Evolutionary conservation across 495 filamentous ascomycete species (phyloP).

Genomic region (Aspergillus olivimuriae): DNA sequence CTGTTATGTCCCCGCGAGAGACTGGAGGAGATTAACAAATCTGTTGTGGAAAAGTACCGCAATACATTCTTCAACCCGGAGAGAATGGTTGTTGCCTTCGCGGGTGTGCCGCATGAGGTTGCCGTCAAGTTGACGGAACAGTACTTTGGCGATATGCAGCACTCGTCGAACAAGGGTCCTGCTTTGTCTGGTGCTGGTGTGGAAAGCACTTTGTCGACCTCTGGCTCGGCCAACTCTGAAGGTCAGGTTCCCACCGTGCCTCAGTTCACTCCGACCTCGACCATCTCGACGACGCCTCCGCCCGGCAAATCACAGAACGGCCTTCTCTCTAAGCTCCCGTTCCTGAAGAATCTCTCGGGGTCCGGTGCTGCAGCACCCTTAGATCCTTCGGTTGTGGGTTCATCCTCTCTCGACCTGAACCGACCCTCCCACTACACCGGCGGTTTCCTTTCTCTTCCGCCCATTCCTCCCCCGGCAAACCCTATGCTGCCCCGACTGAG

Average conservation of each 20-base stretch:
- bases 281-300: constrained; percentile 29
- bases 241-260: constrained; percentile 33
- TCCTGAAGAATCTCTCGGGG: constrained; percentile 82
- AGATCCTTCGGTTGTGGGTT: constrained; percentile 37
- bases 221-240: constrained; percentile 34
- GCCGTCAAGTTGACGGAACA: constrained; percentile 75
- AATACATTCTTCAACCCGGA: constrained; percentile 82
- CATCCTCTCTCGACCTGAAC: constrained; percentile 48
- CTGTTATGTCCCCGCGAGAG: constrained; percentile 85
- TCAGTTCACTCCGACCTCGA: constrained; percentile 39
- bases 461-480: constrained; percentile 68
- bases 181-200: constrained; percentile 51
- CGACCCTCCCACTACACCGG: constrained; percentile 84
- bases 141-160: constrained; percentile 87
- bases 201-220: constrained; percentile 49
- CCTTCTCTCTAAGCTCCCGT: constrained; percentile 80
- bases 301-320: constrained; percentile 42
- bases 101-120: constrained; percentile 76
- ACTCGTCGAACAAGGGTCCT: constrained; percentile 35
- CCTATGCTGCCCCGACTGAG: constrained; percentile 75
- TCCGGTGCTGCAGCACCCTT: constrained; percentile 54
- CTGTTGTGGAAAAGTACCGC: constrained; percentile 71
- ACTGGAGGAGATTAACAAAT: constrained; percentile 66
- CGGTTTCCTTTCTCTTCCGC: constrained; percentile 79
- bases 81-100: constrained; percentile 89